Evolutionary conservation across 2,329 filamentous ascomycete species (phyloP).

Genomic region (Cryphonectria radicalis): DNA sequence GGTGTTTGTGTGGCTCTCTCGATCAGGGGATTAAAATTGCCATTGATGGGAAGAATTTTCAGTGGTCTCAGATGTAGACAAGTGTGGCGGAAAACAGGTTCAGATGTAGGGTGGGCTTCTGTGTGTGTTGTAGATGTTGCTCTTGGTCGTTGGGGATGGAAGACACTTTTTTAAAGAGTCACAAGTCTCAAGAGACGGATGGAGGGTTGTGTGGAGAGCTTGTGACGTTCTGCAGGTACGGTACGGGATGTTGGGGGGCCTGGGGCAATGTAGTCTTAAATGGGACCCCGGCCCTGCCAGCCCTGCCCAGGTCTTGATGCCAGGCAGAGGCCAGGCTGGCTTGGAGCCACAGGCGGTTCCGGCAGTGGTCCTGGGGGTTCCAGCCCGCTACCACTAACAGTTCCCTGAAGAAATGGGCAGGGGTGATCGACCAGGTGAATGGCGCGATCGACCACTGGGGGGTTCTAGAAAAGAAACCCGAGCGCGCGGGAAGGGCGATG

Average conservation of each 20-base stretch:
- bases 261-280: neutral
- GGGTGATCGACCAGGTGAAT: constrained; percentile 8
- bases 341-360: constrained; percentile 8
- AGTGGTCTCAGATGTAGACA: neutral
- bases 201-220: constrained; percentile 6
- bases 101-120: neutral
- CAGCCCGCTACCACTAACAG: neutral
- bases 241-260: neutral
- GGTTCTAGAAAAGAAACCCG: constrained; percentile 12
- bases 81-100: neutral
- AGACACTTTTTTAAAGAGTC: neutral
- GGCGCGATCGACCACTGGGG: constrained; percentile 11
- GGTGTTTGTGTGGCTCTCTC: neutral
- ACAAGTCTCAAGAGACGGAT: neutral
- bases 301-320: neutral
- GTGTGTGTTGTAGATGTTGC: neutral
- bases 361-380: constrained; percentile 1
- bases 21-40: neutral
- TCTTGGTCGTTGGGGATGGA: neutral
- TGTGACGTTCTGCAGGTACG: constrained; percentile 17
- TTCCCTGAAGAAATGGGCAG: neutral
- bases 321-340: neutral
- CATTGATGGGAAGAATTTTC: neutral
- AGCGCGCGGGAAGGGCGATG: neutral
- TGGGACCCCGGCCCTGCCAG: neutral